phyloP scores from a whole-genome alignment of 2,329 filamentous ascomycete species.

The Colletotrichum theobromicola region DNA sequence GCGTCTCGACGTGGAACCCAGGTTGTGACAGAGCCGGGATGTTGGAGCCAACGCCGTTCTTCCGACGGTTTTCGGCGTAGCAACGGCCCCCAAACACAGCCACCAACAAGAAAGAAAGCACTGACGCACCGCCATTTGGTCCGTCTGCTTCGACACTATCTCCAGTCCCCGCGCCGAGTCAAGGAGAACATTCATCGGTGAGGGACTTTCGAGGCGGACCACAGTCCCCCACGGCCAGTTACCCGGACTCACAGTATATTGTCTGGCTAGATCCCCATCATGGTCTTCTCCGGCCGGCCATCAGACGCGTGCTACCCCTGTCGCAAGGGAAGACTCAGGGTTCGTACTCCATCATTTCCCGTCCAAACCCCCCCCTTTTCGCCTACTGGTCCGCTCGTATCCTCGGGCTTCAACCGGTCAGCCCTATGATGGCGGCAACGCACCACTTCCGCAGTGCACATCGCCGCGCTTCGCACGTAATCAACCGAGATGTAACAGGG shows the following conservation, averaged over 20 bases:
- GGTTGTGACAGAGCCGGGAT: not conserved
- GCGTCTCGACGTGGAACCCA: not conserved
- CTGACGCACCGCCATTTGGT: not conserved
- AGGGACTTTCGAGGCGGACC: not conserved
- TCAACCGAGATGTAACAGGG: not conserved
- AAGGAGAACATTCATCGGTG: not conserved
- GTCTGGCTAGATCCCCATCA: conserved; percentile 4
- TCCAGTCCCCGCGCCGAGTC: not conserved
- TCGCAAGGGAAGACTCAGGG: conserved; percentile 28
- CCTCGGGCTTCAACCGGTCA: not conserved
- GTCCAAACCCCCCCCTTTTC: not conserved
- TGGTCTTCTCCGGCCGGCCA: conserved; percentile 33
- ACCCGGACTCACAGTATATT: not conserved
- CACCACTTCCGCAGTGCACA: not conserved
- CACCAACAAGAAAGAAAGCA: not conserved
- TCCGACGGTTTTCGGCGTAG: not conserved
- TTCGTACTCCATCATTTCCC: conserved; percentile 11
- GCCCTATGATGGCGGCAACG: not conserved
- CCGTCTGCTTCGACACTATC: not conserved
- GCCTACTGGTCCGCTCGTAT: conserved; percentile 7
- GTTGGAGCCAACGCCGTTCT: not conserved
- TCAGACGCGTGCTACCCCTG: conserved; percentile 32
- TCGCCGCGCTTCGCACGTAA: not conserved
- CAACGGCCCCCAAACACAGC: conserved; percentile 6
- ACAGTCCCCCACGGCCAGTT: not conserved